A percentile compares a stretch with the other conserved stretches of the same genome.
Conservation (phyloP, 228 moss, liverwort and hornwort species). For the Sphagnum magellanicum region DNA sequence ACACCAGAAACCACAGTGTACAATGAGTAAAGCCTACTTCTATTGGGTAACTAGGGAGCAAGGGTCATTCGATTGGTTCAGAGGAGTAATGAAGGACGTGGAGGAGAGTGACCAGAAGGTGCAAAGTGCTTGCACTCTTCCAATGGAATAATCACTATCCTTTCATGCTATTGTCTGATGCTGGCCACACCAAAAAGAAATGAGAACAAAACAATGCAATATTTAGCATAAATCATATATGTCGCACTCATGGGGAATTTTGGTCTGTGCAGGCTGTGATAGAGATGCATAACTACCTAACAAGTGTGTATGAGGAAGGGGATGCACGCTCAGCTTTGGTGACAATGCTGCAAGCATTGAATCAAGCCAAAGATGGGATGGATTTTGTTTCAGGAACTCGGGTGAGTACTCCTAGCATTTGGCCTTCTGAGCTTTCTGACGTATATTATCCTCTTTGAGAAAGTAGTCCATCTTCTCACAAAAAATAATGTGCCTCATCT, state of each 20-base stretch:
- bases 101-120: conserved; percentile 75
- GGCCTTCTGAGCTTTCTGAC: background rate
- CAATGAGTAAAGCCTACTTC: conserved; percentile 85
- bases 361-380: conserved; percentile 84
- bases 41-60: conserved; percentile 97
- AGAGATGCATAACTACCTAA: conserved; percentile 97
- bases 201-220: no score
- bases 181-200: no score
- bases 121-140: background rate
- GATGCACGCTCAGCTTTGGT: conserved; percentile 87
- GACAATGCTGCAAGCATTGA: conserved; percentile 91
- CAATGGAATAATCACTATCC: no score
- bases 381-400: conserved; percentile 92
- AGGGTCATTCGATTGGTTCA: conserved; percentile 96
- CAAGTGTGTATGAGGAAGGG: conserved; percentile 97
- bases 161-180: no score
- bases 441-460: background rate
- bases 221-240: no score
- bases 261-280: conserved; percentile 43
- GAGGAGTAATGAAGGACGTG: conserved; percentile 89
- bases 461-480: background rate
- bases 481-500: no score
- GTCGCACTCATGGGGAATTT: no score
- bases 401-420: conserved; percentile 23
- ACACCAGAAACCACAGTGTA: conserved; percentile 16